Evolutionary conservation across 768 basidiomycete species (phyloP).

Genomic region (Pisolithus sp.): DNA sequence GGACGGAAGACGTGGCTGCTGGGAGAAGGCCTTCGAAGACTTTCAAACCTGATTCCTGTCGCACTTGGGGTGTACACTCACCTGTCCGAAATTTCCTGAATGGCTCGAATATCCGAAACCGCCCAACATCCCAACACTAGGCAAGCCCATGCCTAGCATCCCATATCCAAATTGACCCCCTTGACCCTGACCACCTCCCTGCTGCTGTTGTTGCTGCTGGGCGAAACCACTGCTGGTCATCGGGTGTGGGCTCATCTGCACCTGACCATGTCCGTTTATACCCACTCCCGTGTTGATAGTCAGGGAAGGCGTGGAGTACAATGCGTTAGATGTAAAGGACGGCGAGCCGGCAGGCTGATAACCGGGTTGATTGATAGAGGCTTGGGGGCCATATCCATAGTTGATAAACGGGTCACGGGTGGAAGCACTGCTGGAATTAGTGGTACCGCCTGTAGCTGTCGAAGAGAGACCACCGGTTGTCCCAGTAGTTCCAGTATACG

Average conservation of each 20-base stretch:
- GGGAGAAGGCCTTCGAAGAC: conserved; percentile 37
- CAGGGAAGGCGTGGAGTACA: conserved; percentile 71
- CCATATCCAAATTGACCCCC: conserved; percentile 48
- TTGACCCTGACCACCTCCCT: conserved; percentile 50
- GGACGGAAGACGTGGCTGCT: conserved; percentile 51
- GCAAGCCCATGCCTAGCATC: conserved; percentile 78
- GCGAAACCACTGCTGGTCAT: conserved; percentile 44
- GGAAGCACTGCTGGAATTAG: conserved; percentile 30
- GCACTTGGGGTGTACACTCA: conserved; percentile 16
- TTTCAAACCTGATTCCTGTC: neutral
- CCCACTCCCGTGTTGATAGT: conserved; percentile 50
- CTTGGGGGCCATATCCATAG: conserved; percentile 80
- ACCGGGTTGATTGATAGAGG: conserved; percentile 51
- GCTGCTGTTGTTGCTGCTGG: conserved; percentile 33
- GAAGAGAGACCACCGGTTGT: conserved; percentile 29
- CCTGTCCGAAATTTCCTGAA: conserved; percentile 67
- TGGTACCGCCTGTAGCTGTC: conserved; percentile 31
- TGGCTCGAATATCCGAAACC: conserved; percentile 69
- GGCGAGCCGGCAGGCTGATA: conserved; percentile 41
- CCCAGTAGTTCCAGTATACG: conserved; percentile 31
- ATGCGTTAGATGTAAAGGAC: conserved; percentile 48
- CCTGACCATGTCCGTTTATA: conserved; percentile 37
- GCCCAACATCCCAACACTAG: conserved; percentile 64
- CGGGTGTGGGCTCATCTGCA: conserved; percentile 64
- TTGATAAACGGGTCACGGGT: conserved; percentile 73